Evolutionary conservation across 1,284 basidiomycete genomes (phyloP).

Genomic region (Boletellus deceptivus): DNA sequence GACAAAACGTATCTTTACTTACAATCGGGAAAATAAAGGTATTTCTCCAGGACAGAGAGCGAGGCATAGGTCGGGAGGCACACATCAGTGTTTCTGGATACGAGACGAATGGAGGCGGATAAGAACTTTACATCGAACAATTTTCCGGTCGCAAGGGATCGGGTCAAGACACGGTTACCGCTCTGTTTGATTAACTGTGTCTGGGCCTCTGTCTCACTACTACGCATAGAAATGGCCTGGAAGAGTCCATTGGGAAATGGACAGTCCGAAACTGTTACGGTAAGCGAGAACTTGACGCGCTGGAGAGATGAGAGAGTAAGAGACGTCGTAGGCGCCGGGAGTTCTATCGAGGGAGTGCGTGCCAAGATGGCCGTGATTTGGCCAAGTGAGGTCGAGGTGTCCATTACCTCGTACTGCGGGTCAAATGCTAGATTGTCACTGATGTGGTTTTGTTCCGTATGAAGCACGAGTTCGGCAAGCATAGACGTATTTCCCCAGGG

Average conservation of each 20-base stretch:
- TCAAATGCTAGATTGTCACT: too few relatives aligned
- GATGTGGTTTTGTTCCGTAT: neutral
- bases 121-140: slow-evolving; percentile 22
- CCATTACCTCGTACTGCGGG: too few relatives aligned
- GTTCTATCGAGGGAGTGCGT: neutral
- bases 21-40: slow-evolving; percentile 15
- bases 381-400: slow-evolving; percentile 2
- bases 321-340: neutral
- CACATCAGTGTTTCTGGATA: neutral
- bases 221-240: neutral
- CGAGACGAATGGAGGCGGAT: slow-evolving; percentile 2
- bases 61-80: slow-evolving; percentile 15
- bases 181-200: slow-evolving; percentile 7
- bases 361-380: slow-evolving; percentile 7
- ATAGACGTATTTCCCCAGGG: slow-evolving; percentile 18
- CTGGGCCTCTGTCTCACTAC: neutral
- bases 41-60: slow-evolving; percentile 16
- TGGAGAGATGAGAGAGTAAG: neutral
- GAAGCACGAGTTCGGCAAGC: slow-evolving; percentile 13
- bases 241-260: slow-evolving; percentile 19
- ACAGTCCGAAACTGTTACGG: slow-evolving; percentile 17
- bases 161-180: slow-evolving; percentile 10
- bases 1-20: neutral
- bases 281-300: slow-evolving; percentile 9
- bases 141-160: slow-evolving; percentile 24